phyloP scores from a whole-genome alignment of 257 asterid genomes.

The Solanum dulcamara region DNA sequence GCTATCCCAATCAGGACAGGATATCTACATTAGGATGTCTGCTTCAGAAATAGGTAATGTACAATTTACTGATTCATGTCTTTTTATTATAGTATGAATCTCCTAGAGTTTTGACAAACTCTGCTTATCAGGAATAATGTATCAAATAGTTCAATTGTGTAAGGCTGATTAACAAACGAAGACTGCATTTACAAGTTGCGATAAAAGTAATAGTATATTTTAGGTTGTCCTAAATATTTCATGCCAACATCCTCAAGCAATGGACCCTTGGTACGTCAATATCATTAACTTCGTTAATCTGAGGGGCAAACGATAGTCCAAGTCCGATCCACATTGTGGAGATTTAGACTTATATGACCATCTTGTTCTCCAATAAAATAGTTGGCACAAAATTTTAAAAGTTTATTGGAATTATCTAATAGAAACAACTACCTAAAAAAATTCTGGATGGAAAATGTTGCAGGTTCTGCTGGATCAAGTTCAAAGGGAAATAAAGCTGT shows the following conservation, averaged over 20 bases:
- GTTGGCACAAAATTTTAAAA: too few relatives aligned
- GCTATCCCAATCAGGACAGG: constrained; percentile 9
- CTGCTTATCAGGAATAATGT: not conserved
- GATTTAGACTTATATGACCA: not conserved
- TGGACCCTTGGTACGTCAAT: too few relatives aligned
- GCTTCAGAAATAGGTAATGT: constrained; percentile 17
- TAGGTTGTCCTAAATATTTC: not conserved
- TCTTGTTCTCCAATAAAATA: not conserved
- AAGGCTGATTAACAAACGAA: not conserved
- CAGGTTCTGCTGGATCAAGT: not conserved
- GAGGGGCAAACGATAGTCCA: too few relatives aligned
- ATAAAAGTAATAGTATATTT: not conserved
- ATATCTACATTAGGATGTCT: constrained; percentile 19
- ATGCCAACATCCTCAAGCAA: not conserved
- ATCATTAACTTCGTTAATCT: too few relatives aligned
- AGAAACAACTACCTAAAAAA: not conserved
- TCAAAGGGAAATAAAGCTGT: not conserved
- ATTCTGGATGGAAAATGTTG: not conserved
- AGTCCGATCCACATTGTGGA: too few relatives aligned
- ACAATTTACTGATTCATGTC: not conserved
- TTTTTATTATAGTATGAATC: not conserved
- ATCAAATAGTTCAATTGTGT: not conserved
- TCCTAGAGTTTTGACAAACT: not conserved
- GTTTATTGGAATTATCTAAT: not conserved
- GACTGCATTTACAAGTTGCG: not conserved